Conservation (phyloP, 1,139 yeast species). For the Sugiyamaella xylanicola region DNA sequence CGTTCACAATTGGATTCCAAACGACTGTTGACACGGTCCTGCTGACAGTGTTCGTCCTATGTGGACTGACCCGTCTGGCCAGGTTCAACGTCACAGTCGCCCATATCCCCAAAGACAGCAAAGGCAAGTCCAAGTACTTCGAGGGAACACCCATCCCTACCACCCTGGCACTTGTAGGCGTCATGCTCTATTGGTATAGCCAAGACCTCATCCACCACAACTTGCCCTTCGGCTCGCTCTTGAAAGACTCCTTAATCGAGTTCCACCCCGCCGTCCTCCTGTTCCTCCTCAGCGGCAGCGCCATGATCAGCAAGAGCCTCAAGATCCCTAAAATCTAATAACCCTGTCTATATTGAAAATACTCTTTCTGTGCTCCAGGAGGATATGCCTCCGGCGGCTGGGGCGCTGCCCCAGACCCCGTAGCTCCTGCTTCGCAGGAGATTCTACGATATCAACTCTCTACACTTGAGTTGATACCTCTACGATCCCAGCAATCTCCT, state of each 20-base stretch:
- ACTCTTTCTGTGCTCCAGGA: not conserved
- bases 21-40: slow-evolving; percentile 77
- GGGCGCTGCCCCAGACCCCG: slow-evolving; percentile 1
- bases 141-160: slow-evolving; percentile 98
- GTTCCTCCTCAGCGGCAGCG: slow-evolving; percentile 81
- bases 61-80: slow-evolving; percentile 92
- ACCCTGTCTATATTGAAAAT: not conserved
- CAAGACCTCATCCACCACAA: slow-evolving; percentile 46
- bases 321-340: slow-evolving; percentile 82
- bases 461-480: not conserved
- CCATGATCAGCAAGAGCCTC: slow-evolving; percentile 87
- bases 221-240: slow-evolving; percentile 68
- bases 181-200: slow-evolving; percentile 66
- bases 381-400: not conserved
- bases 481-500: not conserved
- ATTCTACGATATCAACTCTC: too few relatives aligned
- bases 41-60: slow-evolving; percentile 81
- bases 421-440: too few relatives aligned
- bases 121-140: slow-evolving; percentile 79
- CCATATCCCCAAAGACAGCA: slow-evolving; percentile 82
- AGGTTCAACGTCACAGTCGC: slow-evolving; percentile 93
- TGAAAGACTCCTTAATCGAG: slow-evolving; percentile 58
- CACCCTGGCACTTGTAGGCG: slow-evolving; percentile 68
- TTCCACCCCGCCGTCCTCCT: slow-evolving; percentile 70
- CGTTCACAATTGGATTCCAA: slow-evolving; percentile 87